phyloP scores from a whole-genome alignment of 2,329 filamentous ascomycete genomes.

The Ceratocystis eucalypticola region DNA sequence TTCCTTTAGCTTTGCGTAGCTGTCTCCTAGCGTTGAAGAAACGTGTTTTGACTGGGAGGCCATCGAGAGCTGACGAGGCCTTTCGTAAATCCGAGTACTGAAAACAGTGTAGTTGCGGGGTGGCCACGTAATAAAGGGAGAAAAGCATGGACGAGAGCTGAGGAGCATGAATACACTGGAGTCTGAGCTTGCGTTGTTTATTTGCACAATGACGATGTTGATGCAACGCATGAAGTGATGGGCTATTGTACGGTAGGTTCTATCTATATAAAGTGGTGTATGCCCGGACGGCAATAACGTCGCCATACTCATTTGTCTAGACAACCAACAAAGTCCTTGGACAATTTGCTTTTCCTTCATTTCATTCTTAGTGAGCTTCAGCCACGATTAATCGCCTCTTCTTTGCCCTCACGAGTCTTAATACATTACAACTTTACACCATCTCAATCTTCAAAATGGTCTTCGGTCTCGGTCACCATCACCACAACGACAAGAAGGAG shows the following conservation, averaged over 20 bases:
- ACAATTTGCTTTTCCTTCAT: background rate
- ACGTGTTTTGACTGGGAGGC: background rate
- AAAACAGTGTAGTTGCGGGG: slow-evolving; percentile 7
- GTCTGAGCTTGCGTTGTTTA: background rate
- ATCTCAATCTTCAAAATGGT: slow-evolving; percentile 12
- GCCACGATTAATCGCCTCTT: background rate
- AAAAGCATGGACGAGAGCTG: background rate
- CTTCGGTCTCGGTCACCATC: slow-evolving; percentile 15
- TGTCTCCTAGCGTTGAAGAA: background rate
- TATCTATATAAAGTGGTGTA: background rate
- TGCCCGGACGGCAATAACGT: background rate
- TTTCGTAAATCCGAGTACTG: slow-evolving; percentile 7
- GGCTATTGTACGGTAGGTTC: background rate
- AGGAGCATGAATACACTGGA: background rate
- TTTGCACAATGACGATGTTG: background rate
- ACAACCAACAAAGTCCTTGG: background rate
- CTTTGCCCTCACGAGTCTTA: too few species aligned
- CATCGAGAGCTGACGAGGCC: slow-evolving; percentile 13
- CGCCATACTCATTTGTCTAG: background rate
- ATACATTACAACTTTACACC: background rate
- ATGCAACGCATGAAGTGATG: background rate
- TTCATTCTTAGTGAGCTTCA: background rate
- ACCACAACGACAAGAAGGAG: background rate
- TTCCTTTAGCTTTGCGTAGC: background rate
- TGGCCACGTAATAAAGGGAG: slow-evolving; percentile 12